Conservation (phyloP, 2,329 filamentous ascomycete genomes). For the Coniella lustricola region DNA sequence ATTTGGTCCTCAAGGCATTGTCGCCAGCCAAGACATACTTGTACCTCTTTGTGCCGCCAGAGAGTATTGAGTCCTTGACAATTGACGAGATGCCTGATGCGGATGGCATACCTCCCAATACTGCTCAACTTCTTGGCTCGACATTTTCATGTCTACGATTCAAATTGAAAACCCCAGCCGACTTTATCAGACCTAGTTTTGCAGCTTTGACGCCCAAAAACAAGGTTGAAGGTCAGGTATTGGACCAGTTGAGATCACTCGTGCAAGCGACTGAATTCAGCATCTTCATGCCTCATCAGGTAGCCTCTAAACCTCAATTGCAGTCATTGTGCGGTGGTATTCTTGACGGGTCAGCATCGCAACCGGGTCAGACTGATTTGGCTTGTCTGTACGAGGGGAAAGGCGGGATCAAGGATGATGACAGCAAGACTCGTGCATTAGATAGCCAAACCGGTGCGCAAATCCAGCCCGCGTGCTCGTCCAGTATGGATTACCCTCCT, state of each 20-base stretch:
- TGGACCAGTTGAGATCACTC: not conserved
- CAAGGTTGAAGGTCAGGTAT: constrained; percentile 1
- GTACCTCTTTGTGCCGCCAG: constrained; percentile 6
- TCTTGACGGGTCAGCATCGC: not conserved
- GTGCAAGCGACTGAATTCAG: not conserved
- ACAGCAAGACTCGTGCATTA: not conserved
- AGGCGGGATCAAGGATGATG: not conserved
- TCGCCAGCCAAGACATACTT: constrained; percentile 2
- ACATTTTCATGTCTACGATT: constrained; percentile 1
- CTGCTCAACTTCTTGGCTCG: not conserved
- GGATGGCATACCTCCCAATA: not conserved
- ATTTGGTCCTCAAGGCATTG: constrained; percentile 4
- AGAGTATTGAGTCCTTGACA: not conserved
- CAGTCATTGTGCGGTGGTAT: not conserved
- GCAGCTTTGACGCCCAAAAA: constrained; percentile 2
- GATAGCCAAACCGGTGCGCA: too few relatives aligned
- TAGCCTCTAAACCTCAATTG: not conserved
- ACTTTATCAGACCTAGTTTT: not conserved
- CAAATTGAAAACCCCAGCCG: not conserved
- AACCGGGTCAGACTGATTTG: constrained; percentile 1
- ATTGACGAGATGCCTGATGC: constrained; percentile 1
- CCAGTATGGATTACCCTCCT: not conserved
- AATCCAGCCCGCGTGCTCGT: not conserved
- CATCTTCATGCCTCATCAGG: constrained; percentile 1
- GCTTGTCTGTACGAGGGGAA: constrained; percentile 6